Conservation (phyloP, 2,329 filamentous ascomycete genomes). For the Neonectria coccinea region DNA sequence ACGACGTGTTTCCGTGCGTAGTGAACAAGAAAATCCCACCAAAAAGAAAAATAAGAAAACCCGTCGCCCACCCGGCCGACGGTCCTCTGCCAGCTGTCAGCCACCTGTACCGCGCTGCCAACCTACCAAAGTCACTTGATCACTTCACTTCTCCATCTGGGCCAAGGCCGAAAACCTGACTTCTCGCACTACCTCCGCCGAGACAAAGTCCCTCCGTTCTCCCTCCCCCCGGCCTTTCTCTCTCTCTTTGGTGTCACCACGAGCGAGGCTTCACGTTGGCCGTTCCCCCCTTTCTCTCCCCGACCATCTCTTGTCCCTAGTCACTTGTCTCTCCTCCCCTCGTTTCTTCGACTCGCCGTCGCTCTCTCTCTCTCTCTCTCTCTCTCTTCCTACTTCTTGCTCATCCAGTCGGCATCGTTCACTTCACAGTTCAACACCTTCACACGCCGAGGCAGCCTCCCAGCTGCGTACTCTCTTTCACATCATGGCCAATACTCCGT, state of each 20-base stretch:
- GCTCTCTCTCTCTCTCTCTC: not conserved
- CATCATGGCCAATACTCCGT: conserved; percentile 37
- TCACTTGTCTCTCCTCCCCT: not conserved
- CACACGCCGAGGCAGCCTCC: not conserved
- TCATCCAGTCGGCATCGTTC: not conserved
- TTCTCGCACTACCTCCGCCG: not conserved
- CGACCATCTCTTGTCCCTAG: not conserved
- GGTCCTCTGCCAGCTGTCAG: conserved; percentile 10
- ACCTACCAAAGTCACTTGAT: not conserved
- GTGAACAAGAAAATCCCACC: not conserved
- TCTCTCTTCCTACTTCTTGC: not conserved
- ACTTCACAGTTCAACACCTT: not conserved
- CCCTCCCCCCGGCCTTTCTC: not conserved
- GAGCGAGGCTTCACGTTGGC: conserved; percentile 11
- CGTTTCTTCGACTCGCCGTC: not conserved
- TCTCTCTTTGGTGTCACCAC: conserved; percentile 36
- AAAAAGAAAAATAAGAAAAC: not conserved
- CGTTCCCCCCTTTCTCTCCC: conserved; percentile 9
- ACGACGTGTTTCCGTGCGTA: no score
- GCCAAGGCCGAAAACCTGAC: not conserved
- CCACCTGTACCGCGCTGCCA: conserved; percentile 4
- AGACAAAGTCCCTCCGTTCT: conserved; percentile 5
- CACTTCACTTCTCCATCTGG: not conserved
- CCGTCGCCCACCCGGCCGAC: not conserved
- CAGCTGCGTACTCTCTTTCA: not conserved